phyloP scores from a whole-genome alignment of 257 asterid genomes.

The Solanum phureja region DNA sequence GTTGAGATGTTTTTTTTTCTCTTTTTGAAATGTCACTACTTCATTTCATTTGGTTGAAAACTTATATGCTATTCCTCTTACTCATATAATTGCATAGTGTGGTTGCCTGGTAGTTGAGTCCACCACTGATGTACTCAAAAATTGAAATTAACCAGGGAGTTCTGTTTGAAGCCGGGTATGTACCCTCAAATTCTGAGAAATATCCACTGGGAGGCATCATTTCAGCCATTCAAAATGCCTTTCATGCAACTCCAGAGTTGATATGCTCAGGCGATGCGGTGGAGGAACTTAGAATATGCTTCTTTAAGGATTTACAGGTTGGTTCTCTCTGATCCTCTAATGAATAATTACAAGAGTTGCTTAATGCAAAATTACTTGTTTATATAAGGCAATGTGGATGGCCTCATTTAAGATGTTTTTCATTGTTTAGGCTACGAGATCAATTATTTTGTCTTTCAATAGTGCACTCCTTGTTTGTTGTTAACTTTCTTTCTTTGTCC shows the following conservation, averaged over 20 bases:
- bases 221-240: conserved; percentile 78
- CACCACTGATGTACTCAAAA: neutral
- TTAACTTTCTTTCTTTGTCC: neutral
- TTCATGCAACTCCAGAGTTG: conserved; percentile 64
- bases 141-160: conserved; percentile 40
- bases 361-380: neutral
- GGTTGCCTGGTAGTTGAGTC: neutral
- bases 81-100: neutral
- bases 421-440: neutral
- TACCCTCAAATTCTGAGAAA: conserved; percentile 74
- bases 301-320: conserved; percentile 81
- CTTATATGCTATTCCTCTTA: neutral
- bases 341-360: neutral
- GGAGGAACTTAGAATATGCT: conserved; percentile 75
- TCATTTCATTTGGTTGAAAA: neutral
- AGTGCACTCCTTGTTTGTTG: neutral
- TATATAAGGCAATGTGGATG: neutral
- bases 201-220: conserved; percentile 86
- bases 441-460: neutral
- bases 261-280: conserved; percentile 63
- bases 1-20: neutral
- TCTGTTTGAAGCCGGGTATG: conserved; percentile 66
- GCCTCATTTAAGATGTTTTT: neutral
- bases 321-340: conserved; percentile 1
- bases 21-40: neutral